Evolutionary conservation across 306 rosid species (phyloP).

Genomic region (Argentina anserina): DNA sequence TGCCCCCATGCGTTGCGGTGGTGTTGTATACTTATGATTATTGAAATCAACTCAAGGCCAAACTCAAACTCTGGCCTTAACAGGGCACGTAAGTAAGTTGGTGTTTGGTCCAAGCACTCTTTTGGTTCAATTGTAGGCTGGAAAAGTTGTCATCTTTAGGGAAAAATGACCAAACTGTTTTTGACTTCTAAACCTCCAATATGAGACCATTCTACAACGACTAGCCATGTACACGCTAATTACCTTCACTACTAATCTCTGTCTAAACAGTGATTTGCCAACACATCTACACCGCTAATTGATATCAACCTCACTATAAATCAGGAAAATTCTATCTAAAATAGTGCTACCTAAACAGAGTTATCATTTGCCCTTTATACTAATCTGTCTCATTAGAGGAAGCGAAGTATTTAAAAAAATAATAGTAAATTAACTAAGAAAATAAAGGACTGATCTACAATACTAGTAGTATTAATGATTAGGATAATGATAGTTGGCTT

Average conservation of each 20-base stretch:
- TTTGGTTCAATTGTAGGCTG: conserved; percentile 19
- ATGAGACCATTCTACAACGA: conserved; percentile 9
- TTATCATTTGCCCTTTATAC: conserved; percentile 8
- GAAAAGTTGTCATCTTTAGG: conserved; percentile 15
- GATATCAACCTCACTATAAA: not conserved
- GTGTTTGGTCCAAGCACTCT: conserved; percentile 14
- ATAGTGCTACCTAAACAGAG: too few relatives aligned
- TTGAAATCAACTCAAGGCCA: conserved; percentile 21
- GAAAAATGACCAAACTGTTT: conserved; percentile 3
- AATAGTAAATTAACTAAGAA: not conserved
- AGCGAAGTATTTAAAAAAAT: conserved; percentile 22
- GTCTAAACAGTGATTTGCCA: not conserved
- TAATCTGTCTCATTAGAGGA: conserved; percentile 38
- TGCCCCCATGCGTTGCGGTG: conserved; percentile 9
- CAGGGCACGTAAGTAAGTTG: conserved; percentile 10
- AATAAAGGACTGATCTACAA: not conserved
- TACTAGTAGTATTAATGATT: not conserved
- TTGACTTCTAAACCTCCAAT: not conserved
- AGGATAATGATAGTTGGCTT: conserved; percentile 33
- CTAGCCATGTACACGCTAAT: not conserved
- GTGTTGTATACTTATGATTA: conserved; percentile 12
- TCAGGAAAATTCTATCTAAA: not conserved
- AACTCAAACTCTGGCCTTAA: conserved; percentile 7
- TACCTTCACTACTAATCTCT: not conserved
- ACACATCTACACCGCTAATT: not conserved